These are phyloP conservation scores for Nephelium lappaceum DNA, from an alignment of 345 rosid species.

Conservation along the genomic window DNA sequence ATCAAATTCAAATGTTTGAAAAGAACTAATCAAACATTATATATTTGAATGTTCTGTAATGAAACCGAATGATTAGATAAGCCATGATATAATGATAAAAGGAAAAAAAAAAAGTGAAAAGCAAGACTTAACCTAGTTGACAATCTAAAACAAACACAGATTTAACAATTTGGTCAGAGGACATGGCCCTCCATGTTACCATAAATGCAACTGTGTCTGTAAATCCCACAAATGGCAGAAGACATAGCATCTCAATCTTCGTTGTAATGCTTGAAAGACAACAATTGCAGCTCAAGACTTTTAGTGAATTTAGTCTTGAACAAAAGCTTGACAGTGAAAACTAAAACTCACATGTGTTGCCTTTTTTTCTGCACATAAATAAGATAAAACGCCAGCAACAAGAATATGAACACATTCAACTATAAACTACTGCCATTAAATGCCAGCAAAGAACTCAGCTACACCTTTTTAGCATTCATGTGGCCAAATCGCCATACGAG, in stretches of 20 bases:
- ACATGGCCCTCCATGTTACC: neutral
- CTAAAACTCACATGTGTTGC: neutral
- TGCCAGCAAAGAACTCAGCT: conserved; percentile 19
- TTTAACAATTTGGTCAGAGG: neutral
- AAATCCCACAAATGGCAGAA: conserved; percentile 15
- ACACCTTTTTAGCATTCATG: conserved; percentile 13
- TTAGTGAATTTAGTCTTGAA: conserved; percentile 11
- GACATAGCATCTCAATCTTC: neutral
- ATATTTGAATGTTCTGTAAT: neutral
- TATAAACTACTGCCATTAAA: conserved; percentile 15
- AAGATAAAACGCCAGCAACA: conserved; percentile 6
- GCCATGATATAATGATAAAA: neutral
- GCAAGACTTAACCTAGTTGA: neutral
- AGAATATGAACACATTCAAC: neutral
- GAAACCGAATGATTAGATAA: neutral
- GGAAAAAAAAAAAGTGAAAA: neutral
- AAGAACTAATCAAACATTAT: neutral
- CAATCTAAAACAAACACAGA: neutral
- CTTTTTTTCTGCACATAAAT: neutral
- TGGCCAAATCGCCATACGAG: conserved; percentile 21
- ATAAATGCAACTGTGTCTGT: neutral
- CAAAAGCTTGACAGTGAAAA: conserved; percentile 11
- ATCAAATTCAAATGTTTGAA: neutral
- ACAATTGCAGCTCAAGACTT: neutral
- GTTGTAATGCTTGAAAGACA: conserved; percentile 4